These are phyloP conservation scores for Penicillium sp. DNA, from an alignment of 2,329 filamentous ascomycete species.

Conservation along the genomic window DNA sequence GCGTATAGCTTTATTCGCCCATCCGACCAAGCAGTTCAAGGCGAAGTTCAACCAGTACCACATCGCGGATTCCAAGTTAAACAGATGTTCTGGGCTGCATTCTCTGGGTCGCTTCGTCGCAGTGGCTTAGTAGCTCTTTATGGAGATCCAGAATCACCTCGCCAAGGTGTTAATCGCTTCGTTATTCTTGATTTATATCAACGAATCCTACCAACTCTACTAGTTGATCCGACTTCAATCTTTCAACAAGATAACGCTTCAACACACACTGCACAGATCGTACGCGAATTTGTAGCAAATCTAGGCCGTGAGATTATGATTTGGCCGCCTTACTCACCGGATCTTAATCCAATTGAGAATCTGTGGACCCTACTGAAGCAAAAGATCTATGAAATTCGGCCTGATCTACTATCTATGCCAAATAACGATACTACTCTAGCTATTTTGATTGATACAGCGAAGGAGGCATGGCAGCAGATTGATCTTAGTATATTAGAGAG, in stretches of 20 bases:
- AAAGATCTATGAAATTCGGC: constrained; percentile 19
- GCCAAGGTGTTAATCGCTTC: neutral
- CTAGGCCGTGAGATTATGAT: neutral
- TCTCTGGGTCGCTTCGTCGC: constrained; percentile 1
- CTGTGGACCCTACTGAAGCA: constrained; percentile 19
- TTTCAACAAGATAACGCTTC: constrained; percentile 20
- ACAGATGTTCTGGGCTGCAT: constrained; percentile 24
- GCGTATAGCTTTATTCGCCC: too few species aligned
- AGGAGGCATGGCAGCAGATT: neutral
- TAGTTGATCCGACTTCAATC: constrained; percentile 8
- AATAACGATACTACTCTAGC: constrained; percentile 9
- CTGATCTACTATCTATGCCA: constrained; percentile 4
- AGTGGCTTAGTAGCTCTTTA: constrained; percentile 2
- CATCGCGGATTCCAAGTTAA: neutral
- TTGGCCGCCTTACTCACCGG: neutral
- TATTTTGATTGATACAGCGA: neutral
- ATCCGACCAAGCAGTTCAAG: too few species aligned
- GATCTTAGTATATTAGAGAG: neutral
- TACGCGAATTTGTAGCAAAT: too few species aligned
- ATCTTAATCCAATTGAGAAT: constrained; percentile 8
- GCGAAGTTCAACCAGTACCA: too few species aligned
- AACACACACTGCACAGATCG: too few species aligned
- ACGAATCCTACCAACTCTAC: constrained; percentile 14
- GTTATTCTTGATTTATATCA: neutral
- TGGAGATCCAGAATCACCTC: too few species aligned